Base-by-base conservation (phyloP, 179 eudicot species). In the Silene coronaria region DNA sequence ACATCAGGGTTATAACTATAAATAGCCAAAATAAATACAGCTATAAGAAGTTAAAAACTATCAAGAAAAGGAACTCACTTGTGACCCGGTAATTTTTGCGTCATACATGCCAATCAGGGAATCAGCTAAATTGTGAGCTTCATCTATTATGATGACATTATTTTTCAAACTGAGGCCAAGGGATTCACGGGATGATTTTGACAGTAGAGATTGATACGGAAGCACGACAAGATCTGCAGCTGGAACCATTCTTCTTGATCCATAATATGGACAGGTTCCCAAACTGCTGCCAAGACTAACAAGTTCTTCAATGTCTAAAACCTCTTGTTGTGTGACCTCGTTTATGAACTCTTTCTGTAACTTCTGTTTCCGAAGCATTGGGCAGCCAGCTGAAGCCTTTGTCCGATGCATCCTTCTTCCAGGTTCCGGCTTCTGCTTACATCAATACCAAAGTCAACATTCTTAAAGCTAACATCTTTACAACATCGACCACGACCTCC, bases 71-170 rank as follows among this genome's bases (percentile, higher is more conserved):
- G 59, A 67, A 23, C 16, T 66, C 77, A 94, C 98, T 97, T 94
- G 96, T 51, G 85, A 81, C 48, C 76, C 75, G 68, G 91, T 85
- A 79, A 92, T 78, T 77, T 85, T 94, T 42, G 97, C 84, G 78
- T 92, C 88, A 78, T 94, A 89, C 98, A 94, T 90, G 88, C 96
- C 85, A 76, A 90, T 89, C 74, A 94, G 97, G 76, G 96, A 90
- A 83, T 94, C 98, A 32, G 98, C 98, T 76, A 94, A 84, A 84
- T 94, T 94, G 79, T 94, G 98, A 74, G 97, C 98, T 87, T 94
- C 98, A 8, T 94, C 98, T 79, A 94, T 89, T 77, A 94, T 88
- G 63, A 94, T 84, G 59, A 92, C 73, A 77, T 77, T 92, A 63
- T 90, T 84, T 80, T 94, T 87, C 81, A 94, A 82, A 76, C 84